phyloP scores from a whole-genome alignment of 148 eudicot species.

The Fagopyrum tataricum region DNA sequence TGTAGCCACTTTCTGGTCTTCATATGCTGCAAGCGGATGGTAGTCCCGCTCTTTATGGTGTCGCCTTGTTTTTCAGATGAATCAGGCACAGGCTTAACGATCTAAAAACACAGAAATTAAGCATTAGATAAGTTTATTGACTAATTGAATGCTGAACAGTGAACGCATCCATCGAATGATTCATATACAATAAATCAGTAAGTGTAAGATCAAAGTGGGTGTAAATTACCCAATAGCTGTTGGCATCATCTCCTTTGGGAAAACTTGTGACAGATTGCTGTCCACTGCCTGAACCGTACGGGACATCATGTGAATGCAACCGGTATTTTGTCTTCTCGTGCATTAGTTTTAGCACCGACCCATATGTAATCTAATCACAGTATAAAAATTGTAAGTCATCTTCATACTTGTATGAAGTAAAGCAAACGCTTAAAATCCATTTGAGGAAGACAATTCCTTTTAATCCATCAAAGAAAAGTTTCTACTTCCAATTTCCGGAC shows the following conservation, averaged over 20 bases:
- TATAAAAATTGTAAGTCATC: neutral
- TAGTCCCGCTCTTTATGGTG: conserved; percentile 51
- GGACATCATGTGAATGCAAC: conserved; percentile 91
- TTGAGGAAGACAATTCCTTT: neutral
- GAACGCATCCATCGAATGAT: neutral
- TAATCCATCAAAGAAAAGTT: neutral
- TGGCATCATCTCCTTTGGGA: conserved; percentile 83
- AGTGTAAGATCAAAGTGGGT: neutral
- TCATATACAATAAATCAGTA: neutral
- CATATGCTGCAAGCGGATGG: conserved; percentile 84
- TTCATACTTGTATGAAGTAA: neutral
- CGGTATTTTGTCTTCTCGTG: conserved; percentile 76
- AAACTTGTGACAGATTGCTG: conserved; percentile 96
- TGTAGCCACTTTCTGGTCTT: conserved; percentile 86
- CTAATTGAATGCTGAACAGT: neutral
- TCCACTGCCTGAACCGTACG: conserved; percentile 98
- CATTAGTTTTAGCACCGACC: conserved; percentile 81
- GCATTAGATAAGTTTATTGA: neutral
- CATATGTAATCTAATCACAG: conserved; percentile 66
- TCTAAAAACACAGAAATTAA: conserved; percentile 25
- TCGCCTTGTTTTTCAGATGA: conserved; percentile 78
- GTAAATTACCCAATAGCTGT: conserved; percentile 83
- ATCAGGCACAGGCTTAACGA: conserved; percentile 58
- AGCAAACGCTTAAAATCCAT: neutral
- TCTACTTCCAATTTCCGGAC: neutral